Conservation (phyloP, 2,329 filamentous ascomycete species). For the Beauveria sp. region DNA sequence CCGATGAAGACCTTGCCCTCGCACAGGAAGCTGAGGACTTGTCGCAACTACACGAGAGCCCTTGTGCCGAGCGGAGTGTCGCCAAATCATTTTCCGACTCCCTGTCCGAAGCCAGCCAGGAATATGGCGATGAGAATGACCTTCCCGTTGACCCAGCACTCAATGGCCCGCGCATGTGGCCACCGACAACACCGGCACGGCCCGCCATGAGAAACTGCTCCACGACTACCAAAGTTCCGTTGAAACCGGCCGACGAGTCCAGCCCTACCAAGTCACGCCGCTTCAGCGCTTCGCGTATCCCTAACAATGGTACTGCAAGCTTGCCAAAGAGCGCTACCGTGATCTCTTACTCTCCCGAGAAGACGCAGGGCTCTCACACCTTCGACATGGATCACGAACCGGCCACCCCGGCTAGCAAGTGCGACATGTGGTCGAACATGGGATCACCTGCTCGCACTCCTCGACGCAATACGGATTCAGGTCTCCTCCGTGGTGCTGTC, state of each 20-base stretch:
- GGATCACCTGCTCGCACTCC: conserved; percentile 52
- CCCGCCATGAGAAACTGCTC: conserved; percentile 36
- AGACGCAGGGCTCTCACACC: conserved; percentile 18
- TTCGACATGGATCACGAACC: conserved; percentile 14
- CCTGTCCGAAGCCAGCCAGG: conserved; percentile 54
- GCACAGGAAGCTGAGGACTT: conserved; percentile 53
- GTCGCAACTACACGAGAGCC: conserved; percentile 28
- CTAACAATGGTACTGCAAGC: conserved; percentile 31
- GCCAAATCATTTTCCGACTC: conserved; percentile 35
- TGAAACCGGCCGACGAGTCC: conserved; percentile 59
- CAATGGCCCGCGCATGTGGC: conserved; percentile 15
- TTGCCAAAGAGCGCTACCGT: conserved; percentile 43
- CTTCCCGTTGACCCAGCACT: conserved; percentile 47
- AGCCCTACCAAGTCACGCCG: conserved; percentile 41
- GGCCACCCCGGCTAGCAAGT: conserved; percentile 30
- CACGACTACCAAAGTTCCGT: conserved; percentile 69
- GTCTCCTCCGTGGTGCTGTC: conserved; percentile 60
- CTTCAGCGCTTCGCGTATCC: conserved; percentile 42
- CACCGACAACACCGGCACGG: conserved; percentile 50
- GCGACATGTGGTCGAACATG: conserved; percentile 45
- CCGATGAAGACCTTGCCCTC: conserved; percentile 43
- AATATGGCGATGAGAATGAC: conserved; percentile 61
- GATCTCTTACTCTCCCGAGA: conserved; percentile 46
- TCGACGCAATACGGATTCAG: conserved; percentile 43
- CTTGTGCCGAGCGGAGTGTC: not conserved